Evolutionary conservation across 495 filamentous ascomycete species (phyloP), one percentile per base, ranked within the genome.

Genomic region (Tuber umbilicatum): DNA sequence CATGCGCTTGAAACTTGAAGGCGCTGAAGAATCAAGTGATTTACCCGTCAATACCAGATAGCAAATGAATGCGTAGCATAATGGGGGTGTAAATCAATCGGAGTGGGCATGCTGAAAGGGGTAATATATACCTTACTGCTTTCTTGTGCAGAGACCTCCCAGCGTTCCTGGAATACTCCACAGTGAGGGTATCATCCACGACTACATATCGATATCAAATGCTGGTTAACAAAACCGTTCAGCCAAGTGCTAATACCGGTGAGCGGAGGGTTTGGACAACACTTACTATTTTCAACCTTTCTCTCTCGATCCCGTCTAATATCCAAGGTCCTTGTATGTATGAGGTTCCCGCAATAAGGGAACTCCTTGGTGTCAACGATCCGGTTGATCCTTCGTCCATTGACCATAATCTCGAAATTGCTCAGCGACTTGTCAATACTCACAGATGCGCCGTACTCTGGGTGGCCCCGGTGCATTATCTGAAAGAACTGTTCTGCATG

Each of bases 1-100:
- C 86, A 78, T 96, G 91, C 72, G 92, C 89, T 77, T 95, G 93
- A 68, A 94, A 90, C 81, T 95, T 94, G 85, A 97, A 93, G 0
- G 91, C 85, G 81, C 89, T 86, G 85, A 31, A 27, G 31, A 60
- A 31, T n/a, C 50, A 60, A 60, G 50, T 27, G 23, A 14, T 27
- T 68, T 19, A 35, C 39, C 4, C 38, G 16, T 42, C 50, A 27
- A n/a, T n/a, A n/a, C 21, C 47, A 23, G 43, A 50, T n/a, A 21
- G 5, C 19, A 5, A 50, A 55, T n/a, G 21, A 27, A 27, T 60
- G 50, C 50, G 31, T 27, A 31, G 50, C 10, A 60, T 27, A 14
- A 31, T 23, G 50, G 5, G 50, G 50, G n/a, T 27, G n/a, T 3
- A 27, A 31, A 60, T 60, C 0, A 23, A 60, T 31, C 50, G n/a